These are phyloP conservation scores for Chloropicon primus DNA, from an alignment of 139 green algal genomes.

Conservation along the genomic window DNA sequence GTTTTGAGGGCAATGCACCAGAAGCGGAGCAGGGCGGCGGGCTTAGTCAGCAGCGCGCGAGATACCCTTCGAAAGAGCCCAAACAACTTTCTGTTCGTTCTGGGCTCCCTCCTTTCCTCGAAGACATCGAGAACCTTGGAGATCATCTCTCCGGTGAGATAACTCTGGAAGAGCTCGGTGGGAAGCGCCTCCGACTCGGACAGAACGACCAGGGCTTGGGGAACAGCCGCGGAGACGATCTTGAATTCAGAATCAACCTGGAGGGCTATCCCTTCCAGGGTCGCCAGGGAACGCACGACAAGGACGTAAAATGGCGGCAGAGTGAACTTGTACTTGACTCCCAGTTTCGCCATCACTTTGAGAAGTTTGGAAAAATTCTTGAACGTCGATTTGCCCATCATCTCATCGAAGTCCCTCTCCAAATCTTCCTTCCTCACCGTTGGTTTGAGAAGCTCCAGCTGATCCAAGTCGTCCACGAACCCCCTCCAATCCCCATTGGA, in stretches of 20 bases:
- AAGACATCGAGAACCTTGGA: too few relatives aligned
- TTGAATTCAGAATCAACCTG: slow-evolving; percentile 75
- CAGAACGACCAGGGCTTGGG: too few relatives aligned
- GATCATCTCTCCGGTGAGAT: too few relatives aligned
- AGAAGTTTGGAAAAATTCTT: neutral
- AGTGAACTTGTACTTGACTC: slow-evolving; percentile 46
- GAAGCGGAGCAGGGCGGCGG: too few relatives aligned
- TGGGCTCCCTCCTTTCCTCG: too few relatives aligned
- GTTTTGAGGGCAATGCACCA: too few relatives aligned
- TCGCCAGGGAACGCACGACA: slow-evolving; percentile 60
- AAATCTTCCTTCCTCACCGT: slow-evolving; percentile 20
- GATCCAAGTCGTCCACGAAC: slow-evolving; percentile 32
- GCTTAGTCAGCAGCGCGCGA: too few relatives aligned
- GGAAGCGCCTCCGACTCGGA: too few relatives aligned
- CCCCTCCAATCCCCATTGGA: slow-evolving; percentile 27
- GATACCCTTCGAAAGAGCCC: too few relatives aligned
- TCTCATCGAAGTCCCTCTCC: slow-evolving; percentile 3
- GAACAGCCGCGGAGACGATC: slow-evolving; percentile 31
- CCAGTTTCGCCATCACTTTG: slow-evolving; percentile 10
- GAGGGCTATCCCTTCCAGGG: slow-evolving; percentile 84
- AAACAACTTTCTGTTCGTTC: too few relatives aligned
- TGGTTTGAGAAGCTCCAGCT: slow-evolving; percentile 42
- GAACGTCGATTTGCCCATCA: neutral
- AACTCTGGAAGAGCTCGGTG: too few relatives aligned
- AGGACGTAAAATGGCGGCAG: slow-evolving; percentile 83